phyloP scores from a whole-genome alignment of 495 filamentous ascomycete species.

The Talaromyces liani region DNA sequence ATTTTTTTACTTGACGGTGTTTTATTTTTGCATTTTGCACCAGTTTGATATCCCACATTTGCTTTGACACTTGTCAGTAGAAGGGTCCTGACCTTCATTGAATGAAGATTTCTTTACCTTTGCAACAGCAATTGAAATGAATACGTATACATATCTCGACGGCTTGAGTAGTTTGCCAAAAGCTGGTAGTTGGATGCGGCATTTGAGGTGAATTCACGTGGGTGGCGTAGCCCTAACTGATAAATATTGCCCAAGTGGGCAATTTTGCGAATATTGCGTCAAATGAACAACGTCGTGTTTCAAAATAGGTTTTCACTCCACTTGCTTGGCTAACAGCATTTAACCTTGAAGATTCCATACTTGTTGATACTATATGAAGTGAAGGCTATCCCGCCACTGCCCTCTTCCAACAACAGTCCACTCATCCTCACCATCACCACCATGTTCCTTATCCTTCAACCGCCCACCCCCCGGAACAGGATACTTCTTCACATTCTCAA shows the following conservation, averaged over 20 bases:
- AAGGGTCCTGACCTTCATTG: background rate
- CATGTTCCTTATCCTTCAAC: constrained; percentile 1
- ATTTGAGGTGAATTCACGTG: background rate
- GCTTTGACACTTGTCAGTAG: background rate
- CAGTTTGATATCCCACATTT: background rate
- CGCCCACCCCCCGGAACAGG: constrained; percentile 29
- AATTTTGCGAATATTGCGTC: background rate
- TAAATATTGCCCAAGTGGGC: background rate
- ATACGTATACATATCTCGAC: background rate
- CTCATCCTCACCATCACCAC: background rate
- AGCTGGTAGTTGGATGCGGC: background rate
- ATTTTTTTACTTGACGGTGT: background rate
- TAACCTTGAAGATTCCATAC: too few relatives aligned
- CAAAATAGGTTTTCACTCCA: too few relatives aligned
- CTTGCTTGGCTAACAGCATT: background rate
- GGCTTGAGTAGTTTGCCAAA: too few relatives aligned
- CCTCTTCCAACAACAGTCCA: constrained; percentile 1
- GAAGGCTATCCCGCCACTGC: constrained; percentile 1
- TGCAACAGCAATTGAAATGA: background rate
- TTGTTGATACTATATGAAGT: background rate
- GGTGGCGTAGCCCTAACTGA: background rate
- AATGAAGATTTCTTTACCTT: background rate
- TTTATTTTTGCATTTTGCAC: background rate
- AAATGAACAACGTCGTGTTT: too few relatives aligned
- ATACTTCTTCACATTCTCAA: constrained; percentile 42